phyloP scores from a whole-genome alignment of 192 early-diverging fungal species.

The Lobulomyces angularis region DNA sequence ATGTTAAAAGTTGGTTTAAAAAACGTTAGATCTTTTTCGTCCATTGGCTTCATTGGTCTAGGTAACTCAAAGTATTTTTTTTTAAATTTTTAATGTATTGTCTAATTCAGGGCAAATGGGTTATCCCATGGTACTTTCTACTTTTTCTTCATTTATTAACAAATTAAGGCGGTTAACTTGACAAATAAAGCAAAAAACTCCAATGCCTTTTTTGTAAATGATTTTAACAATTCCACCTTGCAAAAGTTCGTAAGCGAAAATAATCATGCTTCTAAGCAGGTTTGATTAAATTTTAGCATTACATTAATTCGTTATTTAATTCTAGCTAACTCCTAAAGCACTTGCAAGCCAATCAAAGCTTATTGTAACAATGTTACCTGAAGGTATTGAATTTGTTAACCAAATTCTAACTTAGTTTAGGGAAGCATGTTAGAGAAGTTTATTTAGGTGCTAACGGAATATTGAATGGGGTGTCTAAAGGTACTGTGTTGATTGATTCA shows the following conservation, averaged over 20 bases:
- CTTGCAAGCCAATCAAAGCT: conserved; percentile 23
- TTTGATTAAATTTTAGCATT: conserved; percentile 10
- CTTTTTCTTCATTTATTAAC: too few relatives aligned
- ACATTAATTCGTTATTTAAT: background rate
- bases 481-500: conserved; percentile 65
- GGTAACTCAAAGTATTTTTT: conserved; percentile 57
- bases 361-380: conserved; percentile 87
- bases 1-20: too few relatives aligned
- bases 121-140: conserved; percentile 86
- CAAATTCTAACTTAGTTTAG: too few relatives aligned
- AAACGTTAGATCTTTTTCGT: too few relatives aligned
- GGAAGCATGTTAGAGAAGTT: conserved; percentile 63
- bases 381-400: too few relatives aligned
- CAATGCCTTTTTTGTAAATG: conserved; percentile 56
- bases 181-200: conserved; percentile 29
- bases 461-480: conserved; percentile 29
- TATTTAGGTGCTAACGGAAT: conserved; percentile 68
- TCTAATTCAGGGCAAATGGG: conserved; percentile 34
- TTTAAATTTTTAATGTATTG: background rate
- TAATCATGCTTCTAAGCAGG: conserved; percentile 12
- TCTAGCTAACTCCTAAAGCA: background rate
- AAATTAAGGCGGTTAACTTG: too few relatives aligned
- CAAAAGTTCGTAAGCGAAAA: conserved; percentile 40
- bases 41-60: conserved; percentile 82
- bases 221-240: conserved; percentile 44